Evolutionary conservation across 202 grass and related monocot species (phyloP), one percentile per base, ranked within the genome.

Genomic region (Zoysia matrella): DNA sequence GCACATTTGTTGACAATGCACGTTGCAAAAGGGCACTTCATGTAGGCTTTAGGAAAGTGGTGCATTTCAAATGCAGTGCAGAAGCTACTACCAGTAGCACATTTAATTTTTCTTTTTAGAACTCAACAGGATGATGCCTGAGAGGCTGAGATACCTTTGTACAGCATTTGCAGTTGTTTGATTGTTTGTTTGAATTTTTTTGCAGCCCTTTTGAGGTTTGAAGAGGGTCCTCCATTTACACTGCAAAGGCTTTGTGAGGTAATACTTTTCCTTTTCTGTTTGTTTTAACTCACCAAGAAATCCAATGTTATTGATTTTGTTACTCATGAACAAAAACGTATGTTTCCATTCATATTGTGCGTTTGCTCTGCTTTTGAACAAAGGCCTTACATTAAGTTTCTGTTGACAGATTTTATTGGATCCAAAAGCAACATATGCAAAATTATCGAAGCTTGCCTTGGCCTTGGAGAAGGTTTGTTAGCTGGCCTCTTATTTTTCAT

Each of bases 231-330:
- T 22, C 22, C 22, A 22, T 22, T 22, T 22, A 22, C 96, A 47
- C 72, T 98, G 48, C 92, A 98, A 89, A 98, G 96, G 79, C 80
- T 98, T 69, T 98, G 96, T 85, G 96, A 98, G 91, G 96, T 98
- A 69, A 72, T 67, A 81, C 13, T 73, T 71, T 76, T 56, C 53
- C 22, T 67, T 36, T 66, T 85, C 15, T 49, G 50, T 30, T 53
- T 49, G 58, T 9, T 39, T 75, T 51, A 22, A 56, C 76, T 83
- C 1, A 52, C 49, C 22, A 66, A n/a, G 43, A 41, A 36, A 71
- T 82, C 7, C 3, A n/a, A 64, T 82, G 11, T 50, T 18, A 6
- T 30, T 4, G 5, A 57, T 42, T 22, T 22, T 22, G 15, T 72
- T 82, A 78, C 65, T 74, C 9, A 48, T 22, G 1, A 73, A 52